A percentile compares a stretch with the other conserved stretches of the same genome.
Evolutionary conservation across 768 basidiomycete genomes (phyloP).

Genomic region (Agrocybe chaxingu): DNA sequence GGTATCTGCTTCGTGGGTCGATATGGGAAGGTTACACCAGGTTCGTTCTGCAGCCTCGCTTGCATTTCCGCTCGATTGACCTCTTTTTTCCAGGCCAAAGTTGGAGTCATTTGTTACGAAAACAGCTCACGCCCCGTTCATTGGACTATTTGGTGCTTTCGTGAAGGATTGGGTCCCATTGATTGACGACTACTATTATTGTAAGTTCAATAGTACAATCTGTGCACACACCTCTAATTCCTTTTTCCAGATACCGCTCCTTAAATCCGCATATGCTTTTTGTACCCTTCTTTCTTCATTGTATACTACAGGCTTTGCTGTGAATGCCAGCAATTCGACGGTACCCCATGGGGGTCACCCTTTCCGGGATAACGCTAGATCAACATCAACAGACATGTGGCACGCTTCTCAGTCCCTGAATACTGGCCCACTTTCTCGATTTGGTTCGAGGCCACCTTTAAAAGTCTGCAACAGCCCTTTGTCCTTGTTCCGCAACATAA

Average conservation of each 20-base stretch:
- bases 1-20: constrained; percentile 83
- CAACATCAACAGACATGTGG: too few relatives aligned
- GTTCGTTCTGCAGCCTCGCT: constrained; percentile 32
- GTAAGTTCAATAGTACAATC: constrained; percentile 42
- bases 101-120: constrained; percentile 59
- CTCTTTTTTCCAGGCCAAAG: constrained; percentile 56
- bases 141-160: constrained; percentile 68
- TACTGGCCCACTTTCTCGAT: background rate
- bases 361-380: too few relatives aligned
- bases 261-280: constrained; percentile 18
- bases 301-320: constrained; percentile 5
- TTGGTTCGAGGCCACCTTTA: background rate
- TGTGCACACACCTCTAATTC: constrained; percentile 1
- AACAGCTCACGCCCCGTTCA: constrained; percentile 53
- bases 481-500: background rate
- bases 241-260: constrained; percentile 36
- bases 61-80: background rate
- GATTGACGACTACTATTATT: constrained; percentile 90
- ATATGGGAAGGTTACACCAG: constrained; percentile 81
- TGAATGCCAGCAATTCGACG: background rate
- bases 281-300: constrained; percentile 10
- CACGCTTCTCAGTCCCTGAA: too few relatives aligned
- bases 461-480: too few relatives aligned
- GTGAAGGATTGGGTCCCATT: constrained; percentile 85
- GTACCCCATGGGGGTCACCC: too few relatives aligned